phyloP scores from a whole-genome alignment of 352 stramenopile species.

The Globisporangium nodosum region DNA sequence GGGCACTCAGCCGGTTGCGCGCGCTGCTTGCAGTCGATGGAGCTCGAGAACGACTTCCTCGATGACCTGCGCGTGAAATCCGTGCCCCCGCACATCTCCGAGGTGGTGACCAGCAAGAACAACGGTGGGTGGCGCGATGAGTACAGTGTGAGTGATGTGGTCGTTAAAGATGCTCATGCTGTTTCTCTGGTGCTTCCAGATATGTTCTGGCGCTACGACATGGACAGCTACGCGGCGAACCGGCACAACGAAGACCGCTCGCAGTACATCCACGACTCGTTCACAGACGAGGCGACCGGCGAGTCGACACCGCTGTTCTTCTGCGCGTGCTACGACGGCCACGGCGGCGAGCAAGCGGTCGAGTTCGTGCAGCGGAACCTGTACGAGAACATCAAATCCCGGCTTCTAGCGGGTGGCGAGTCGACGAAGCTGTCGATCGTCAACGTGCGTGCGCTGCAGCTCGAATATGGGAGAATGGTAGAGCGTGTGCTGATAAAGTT shows the following conservation, averaged over 20 bases:
- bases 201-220: conserved; percentile 60
- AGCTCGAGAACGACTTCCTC: conserved; percentile 28
- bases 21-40: conserved; percentile 15
- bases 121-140: conserved; percentile 7
- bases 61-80: conserved; percentile 44
- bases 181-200: conserved; percentile 7
- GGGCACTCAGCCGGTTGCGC: neutral
- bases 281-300: conserved; percentile 15
- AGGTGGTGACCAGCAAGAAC: conserved; percentile 37
- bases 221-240: conserved; percentile 68
- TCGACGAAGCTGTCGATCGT: conserved; percentile 44
- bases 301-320: conserved; percentile 40
- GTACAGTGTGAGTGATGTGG: neutral
- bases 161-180: neutral
- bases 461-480: neutral
- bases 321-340: conserved; percentile 67
- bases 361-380: conserved; percentile 65
- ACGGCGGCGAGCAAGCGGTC: conserved; percentile 56
- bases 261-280: conserved; percentile 42
- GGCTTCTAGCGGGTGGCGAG: conserved; percentile 22
- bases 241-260: conserved; percentile 59
- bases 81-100: conserved; percentile 44
- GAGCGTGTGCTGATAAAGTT: neutral
- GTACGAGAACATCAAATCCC: conserved; percentile 45
- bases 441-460: conserved; percentile 10